These are phyloP conservation scores for Fusarium sp. DNA, from an alignment of 2,329 filamentous ascomycete genomes.

Conservation along the genomic window DNA sequence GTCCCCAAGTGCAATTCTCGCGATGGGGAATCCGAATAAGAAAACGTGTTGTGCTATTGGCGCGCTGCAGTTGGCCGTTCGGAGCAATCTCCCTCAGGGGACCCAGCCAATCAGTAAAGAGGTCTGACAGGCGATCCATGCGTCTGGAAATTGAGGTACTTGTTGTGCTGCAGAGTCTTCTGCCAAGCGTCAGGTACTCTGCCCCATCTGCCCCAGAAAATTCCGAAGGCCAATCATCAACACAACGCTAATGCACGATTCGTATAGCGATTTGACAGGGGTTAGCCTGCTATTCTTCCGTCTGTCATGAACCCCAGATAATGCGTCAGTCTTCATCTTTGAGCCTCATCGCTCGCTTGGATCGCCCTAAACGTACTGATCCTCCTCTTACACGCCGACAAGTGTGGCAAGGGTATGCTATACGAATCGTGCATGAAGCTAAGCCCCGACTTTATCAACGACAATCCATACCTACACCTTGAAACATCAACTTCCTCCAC, in stretches of 20 bases:
- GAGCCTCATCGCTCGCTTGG: constrained; percentile 38
- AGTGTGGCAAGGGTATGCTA: constrained; percentile 36
- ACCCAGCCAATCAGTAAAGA: constrained; percentile 32
- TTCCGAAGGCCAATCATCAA: constrained; percentile 11
- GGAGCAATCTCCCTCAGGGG: constrained; percentile 35
- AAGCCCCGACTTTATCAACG: constrained; percentile 32
- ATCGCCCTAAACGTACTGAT: constrained; percentile 7
- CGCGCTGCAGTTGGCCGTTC: constrained; percentile 12
- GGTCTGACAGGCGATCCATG: constrained; percentile 24
- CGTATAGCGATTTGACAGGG: constrained; percentile 34
- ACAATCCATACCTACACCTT: constrained; percentile 5
- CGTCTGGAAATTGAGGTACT: constrained; percentile 27
- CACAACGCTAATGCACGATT: constrained; percentile 30
- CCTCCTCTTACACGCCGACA: not conserved
- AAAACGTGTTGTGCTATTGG: constrained; percentile 47
- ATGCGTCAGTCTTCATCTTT: constrained; percentile 26
- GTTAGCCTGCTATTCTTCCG: not conserved
- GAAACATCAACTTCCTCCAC: constrained; percentile 20
- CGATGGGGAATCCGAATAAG: constrained; percentile 40
- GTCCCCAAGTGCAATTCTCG: constrained; percentile 13
- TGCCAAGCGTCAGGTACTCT: not conserved
- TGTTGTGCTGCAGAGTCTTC: not conserved
- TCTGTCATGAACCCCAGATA: constrained; percentile 19
- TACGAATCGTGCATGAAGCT: constrained; percentile 47
- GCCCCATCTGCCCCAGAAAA: not conserved